A percentile compares a stretch with the other conserved stretches of the same genome.
These are phyloP conservation scores for Paragyromitra xinjiangensis DNA, from an alignment of 495 filamentous ascomycete genomes.

Conservation along the genomic window DNA sequence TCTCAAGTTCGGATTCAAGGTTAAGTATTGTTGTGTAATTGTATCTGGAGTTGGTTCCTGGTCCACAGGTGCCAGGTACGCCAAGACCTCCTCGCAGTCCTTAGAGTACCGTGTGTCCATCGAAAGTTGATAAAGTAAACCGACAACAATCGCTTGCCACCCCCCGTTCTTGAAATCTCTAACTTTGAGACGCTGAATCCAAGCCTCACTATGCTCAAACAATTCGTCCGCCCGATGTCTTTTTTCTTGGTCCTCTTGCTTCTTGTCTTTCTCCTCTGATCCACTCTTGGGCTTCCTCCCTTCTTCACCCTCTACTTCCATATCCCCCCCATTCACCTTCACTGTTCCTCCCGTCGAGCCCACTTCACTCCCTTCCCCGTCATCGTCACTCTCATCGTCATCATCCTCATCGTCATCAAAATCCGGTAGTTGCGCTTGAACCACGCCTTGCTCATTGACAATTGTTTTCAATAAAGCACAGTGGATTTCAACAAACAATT, in stretches of 20 bases:
- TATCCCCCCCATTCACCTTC: constrained; percentile 58
- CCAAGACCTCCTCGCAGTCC: constrained; percentile 79
- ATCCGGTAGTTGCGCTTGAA: constrained; percentile 81
- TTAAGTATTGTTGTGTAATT: constrained; percentile 73
- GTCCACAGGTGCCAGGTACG: constrained; percentile 79
- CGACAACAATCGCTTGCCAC: constrained; percentile 90
- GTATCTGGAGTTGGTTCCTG: constrained; percentile 76
- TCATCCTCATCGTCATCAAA: constrained; percentile 74
- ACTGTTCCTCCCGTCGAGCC: constrained; percentile 19
- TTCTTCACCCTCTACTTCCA: constrained; percentile 60
- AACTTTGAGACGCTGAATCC: constrained; percentile 82
- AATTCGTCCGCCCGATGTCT: constrained; percentile 84
- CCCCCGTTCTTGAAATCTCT: constrained; percentile 90
- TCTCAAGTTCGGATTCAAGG: constrained; percentile 82
- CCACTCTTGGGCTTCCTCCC: constrained; percentile 57
- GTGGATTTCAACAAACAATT: constrained; percentile 89
- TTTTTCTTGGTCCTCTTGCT: constrained; percentile 64
- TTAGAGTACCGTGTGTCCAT: constrained; percentile 72
- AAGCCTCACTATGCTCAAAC: constrained; percentile 70
- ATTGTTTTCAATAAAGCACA: constrained; percentile 89
- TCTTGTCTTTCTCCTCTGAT: constrained; percentile 60
- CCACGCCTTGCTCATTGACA: constrained; percentile 79
- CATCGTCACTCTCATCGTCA: constrained; percentile 69
- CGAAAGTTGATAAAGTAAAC: constrained; percentile 84
- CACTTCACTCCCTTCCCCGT: constrained; percentile 60